phyloP scores from a whole-genome alignment of 2,329 filamentous ascomycete species.

The Shiraia bambusicola region DNA sequence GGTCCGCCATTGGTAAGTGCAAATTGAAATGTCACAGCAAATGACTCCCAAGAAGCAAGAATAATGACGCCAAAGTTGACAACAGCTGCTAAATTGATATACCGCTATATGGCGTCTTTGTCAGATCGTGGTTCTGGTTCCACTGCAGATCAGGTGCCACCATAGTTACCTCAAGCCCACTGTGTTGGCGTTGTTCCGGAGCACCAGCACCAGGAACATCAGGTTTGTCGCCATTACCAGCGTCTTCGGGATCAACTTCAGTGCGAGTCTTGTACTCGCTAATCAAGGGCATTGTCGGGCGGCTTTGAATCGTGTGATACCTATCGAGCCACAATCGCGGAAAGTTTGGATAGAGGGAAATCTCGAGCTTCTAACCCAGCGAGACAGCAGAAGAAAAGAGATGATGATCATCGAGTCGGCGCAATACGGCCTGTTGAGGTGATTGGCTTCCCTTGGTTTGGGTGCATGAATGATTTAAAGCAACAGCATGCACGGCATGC shows the following conservation, averaged over 20 bases:
- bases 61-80: constrained; percentile 30
- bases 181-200: constrained; percentile 1
- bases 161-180: constrained; percentile 17
- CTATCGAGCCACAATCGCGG: constrained; percentile 1
- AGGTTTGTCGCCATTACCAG: constrained; percentile 12
- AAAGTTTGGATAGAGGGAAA: neutral
- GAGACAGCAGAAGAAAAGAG: constrained; percentile 1
- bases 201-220: constrained; percentile 4
- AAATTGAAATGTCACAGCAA: constrained; percentile 30
- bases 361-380: constrained; percentile 1
- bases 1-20: constrained; percentile 34
- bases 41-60: constrained; percentile 29
- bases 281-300: constrained; percentile 13
- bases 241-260: constrained; percentile 11
- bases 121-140: neutral
- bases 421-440: neutral
- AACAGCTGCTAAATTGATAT: constrained; percentile 28
- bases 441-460: constrained; percentile 1
- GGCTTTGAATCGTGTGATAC: neutral
- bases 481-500: neutral
- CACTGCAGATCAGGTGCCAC: neutral
- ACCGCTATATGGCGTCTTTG: constrained; percentile 17
- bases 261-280: constrained; percentile 10
- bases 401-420: constrained; percentile 1
- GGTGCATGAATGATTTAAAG: too few relatives aligned